These are phyloP conservation scores for Chytriomyces hyalinus DNA, from an alignment of 192 early-diverging fungal species.

Conservation along the genomic window DNA sequence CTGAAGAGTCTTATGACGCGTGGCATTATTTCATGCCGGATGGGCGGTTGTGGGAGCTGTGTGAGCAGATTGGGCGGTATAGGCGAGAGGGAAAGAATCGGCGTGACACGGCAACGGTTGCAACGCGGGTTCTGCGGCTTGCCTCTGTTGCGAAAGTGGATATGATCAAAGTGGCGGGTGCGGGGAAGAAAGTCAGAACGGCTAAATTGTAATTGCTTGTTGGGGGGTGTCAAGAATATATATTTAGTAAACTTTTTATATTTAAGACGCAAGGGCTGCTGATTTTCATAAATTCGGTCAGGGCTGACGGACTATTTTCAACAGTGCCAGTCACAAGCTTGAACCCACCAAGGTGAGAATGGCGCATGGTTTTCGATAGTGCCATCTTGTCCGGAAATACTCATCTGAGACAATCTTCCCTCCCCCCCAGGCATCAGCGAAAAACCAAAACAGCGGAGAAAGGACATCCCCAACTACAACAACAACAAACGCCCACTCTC, in stretches of 20 bases:
- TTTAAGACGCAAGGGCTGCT: too few species aligned
- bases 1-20: slow-evolving; percentile 37
- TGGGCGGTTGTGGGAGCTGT: slow-evolving; percentile 77
- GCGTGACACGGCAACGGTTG: slow-evolving; percentile 78
- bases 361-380: too few species aligned
- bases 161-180: slow-evolving; percentile 5
- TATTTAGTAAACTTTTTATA: neutral
- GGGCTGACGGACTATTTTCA: too few species aligned
- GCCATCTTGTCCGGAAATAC: too few species aligned
- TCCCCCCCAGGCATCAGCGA: too few species aligned
- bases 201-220: slow-evolving; percentile 23
- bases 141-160: slow-evolving; percentile 41
- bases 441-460: too few species aligned
- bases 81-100: slow-evolving; percentile 86
- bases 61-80: slow-evolving; percentile 78
- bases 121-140: slow-evolving; percentile 54
- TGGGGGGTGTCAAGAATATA: neutral
- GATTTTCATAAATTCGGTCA: too few species aligned
- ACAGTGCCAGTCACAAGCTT: too few species aligned
- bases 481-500: too few species aligned
- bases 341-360: too few species aligned
- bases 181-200: neutral
- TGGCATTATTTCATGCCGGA: slow-evolving; percentile 58
- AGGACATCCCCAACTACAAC: too few species aligned
- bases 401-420: too few species aligned